phyloP scores from a whole-genome alignment of 1,139 yeast genomes.

The Wickerhamomyces sp. region DNA sequence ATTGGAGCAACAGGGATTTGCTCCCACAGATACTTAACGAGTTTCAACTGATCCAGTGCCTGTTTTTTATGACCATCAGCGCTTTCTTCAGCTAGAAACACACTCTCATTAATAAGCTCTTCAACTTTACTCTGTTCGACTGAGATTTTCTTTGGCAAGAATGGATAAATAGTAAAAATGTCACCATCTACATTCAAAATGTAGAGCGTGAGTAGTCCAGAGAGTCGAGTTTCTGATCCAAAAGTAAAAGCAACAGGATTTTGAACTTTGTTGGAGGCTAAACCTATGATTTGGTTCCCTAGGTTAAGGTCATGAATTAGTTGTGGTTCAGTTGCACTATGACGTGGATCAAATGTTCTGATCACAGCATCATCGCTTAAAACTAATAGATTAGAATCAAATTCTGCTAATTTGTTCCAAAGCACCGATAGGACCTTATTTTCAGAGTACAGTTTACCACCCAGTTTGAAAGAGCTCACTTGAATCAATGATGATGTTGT shows the following conservation, averaged over 20 bases:
- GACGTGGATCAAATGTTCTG: slow-evolving; percentile 31
- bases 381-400: slow-evolving; percentile 36
- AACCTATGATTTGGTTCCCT: slow-evolving; percentile 25
- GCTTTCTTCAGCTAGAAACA: slow-evolving; percentile 25
- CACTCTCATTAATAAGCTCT: slow-evolving; percentile 38
- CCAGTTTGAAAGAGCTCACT: slow-evolving; percentile 20
- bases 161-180: slow-evolving; percentile 50
- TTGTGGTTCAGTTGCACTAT: slow-evolving; percentile 24
- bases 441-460: slow-evolving; percentile 3
- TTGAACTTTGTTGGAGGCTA: slow-evolving; percentile 21
- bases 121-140: slow-evolving; percentile 31
- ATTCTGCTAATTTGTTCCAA: slow-evolving; percentile 41
- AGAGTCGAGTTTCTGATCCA: slow-evolving; percentile 35
- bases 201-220: slow-evolving; percentile 41
- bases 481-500: slow-evolving; percentile 12
- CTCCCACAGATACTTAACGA: slow-evolving; percentile 24
- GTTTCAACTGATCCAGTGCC: slow-evolving; percentile 26
- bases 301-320: slow-evolving; percentile 19
- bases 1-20: slow-evolving; percentile 14
- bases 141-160: slow-evolving; percentile 38
- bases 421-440: slow-evolving; percentile 25
- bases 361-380: slow-evolving; percentile 32
- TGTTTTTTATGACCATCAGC: slow-evolving; percentile 18
- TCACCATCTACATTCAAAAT: slow-evolving; percentile 49
- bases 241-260: slow-evolving; percentile 43